Evolutionary conservation across 108 stramenopile genomes (phyloP), one percentile per base, ranked within the genome.

Genomic region (Pseudonitzschia multistriata): DNA sequence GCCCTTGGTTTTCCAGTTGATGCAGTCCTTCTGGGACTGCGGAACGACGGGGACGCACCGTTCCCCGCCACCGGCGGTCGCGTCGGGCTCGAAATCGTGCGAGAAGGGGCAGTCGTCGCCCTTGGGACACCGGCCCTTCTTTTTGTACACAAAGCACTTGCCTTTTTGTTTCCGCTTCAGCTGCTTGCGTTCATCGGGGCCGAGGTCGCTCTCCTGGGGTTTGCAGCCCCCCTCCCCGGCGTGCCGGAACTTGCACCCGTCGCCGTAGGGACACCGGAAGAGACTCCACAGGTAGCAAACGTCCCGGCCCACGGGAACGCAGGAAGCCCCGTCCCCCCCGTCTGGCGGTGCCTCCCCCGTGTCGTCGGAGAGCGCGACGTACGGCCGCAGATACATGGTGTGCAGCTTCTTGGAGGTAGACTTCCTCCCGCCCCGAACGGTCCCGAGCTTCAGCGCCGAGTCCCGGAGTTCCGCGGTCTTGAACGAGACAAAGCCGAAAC

Each of bases 1-100:
- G 22, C 90, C 90, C 67, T 91, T 91, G 55, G 83, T 88, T 63
- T 88, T 91, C 84, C 84, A 91, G 39, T 85, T 87, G 78, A 91
- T 91, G 70, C 90, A 91, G 54, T 88, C 85, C 59, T 84, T 81
- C 54, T 81, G 63, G 3, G 56, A 60, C 11, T 63, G 37, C 7
- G 72, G 63, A 3, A 57, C 60, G 27, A 28, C 42, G 7, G 17
- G 10, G 11, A 21, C 39, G 0, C 21, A 22, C n/a, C 0, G 19
- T 59, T 59, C 57, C 0, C 21, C 45, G 54, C 55, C 40, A n/a
- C 2, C 56, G 54, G n/a, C 49, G 3, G 54, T 34, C 21, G 50
- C 61, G 28, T 61, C 15, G 34, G 47, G 36, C 40, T 60, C 66
- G 56, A 77, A 66, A 57, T 89, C 91, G 63, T 89, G 88, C 40